Evolutionary conservation across 371 early-diverging fungal species (phyloP).

Genomic region (Mucor mucedo): DNA sequence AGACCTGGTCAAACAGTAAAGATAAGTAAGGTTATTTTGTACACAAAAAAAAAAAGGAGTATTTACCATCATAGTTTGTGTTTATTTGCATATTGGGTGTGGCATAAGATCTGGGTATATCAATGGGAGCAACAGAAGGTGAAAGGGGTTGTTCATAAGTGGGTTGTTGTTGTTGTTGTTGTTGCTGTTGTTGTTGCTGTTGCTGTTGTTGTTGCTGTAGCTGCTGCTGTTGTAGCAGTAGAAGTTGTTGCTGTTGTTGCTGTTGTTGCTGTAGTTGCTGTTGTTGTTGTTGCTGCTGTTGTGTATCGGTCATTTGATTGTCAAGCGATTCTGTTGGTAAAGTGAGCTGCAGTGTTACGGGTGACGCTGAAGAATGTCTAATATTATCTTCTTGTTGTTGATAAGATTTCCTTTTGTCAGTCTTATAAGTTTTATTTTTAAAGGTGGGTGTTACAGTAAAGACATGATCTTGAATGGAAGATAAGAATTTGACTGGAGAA

Average conservation of each 20-base stretch:
- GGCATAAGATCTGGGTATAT: constrained; percentile 25
- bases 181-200: constrained; percentile 2
- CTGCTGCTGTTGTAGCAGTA: too few relatives aligned
- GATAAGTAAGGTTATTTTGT: neutral
- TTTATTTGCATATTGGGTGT: constrained; percentile 7
- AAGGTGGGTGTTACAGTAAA: constrained; percentile 18
- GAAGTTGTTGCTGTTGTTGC: constrained; percentile 1
- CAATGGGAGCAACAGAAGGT: constrained; percentile 17
- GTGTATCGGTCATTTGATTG: constrained; percentile 1
- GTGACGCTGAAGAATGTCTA: constrained; percentile 13
- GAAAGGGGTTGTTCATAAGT: neutral
- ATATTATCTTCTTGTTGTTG: neutral
- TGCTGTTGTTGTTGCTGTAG: neutral
- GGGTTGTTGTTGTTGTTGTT: neutral
- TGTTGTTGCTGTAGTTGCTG: constrained; percentile 12
- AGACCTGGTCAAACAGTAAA: neutral
- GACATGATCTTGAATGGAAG: constrained; percentile 27
- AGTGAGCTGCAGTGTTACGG: constrained; percentile 21
- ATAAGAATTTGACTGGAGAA: constrained; percentile 26
- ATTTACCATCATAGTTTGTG: neutral
- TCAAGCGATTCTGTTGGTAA: constrained; percentile 16
- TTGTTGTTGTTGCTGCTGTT: constrained; percentile 2
- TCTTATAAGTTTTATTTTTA: constrained; percentile 10
- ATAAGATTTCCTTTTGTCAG: neutral
- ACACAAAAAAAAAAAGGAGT: neutral